Base-by-base conservation (phyloP, 2,329 filamentous ascomycete species). In the Penicillium brevicompactum region DNA sequence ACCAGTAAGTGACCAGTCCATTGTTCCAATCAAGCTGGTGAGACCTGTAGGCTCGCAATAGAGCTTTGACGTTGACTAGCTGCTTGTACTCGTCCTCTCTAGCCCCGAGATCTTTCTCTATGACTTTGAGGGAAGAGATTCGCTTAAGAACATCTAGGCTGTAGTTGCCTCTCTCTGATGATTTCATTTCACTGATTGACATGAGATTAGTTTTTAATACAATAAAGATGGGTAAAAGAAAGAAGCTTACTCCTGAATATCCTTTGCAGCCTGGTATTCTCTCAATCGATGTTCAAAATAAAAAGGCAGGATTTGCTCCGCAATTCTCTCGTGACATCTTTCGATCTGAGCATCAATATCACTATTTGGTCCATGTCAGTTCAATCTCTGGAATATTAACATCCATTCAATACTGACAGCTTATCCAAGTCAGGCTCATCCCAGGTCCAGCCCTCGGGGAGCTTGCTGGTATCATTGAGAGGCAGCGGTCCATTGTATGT, bases 291-390 rank as follows among this genome's bases (percentile, higher is more conserved):
- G 14, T 18, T 50, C 13, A 14, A 55, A 50, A 30, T 18, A 24
- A 2, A 13, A 5, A 5, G 46, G 45, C 32, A 46, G 18, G 37
- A 55, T 50, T 3, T 45, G 34, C 11, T 55, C 53, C 24, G 31
- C 34, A 21, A 55, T 55, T 18, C 53, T 46, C 22, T 55, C 53
- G 7, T 47, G 32, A 16, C 47, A 50, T 47, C 53, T 41, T 18
- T 51, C 13, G 22, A 55, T 47, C n/a, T 55, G 53, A 37, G 18
- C 53, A 9, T 50, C 47, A 13, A 46, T 14, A 13, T 55, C 53
- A 21, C 53, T 55, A 43, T 43, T 43, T 24, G 5, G 10, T 24
- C 13, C 18, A 43, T 11, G 21, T 44, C 41, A 27, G 41, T 11
- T 27, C 10, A n/a, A n/a, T 27, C 21, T 5, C 10, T 6, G 18